phyloP scores from a whole-genome alignment of 2,329 filamentous ascomycete genomes.

The Paecilomyces sp. region DNA sequence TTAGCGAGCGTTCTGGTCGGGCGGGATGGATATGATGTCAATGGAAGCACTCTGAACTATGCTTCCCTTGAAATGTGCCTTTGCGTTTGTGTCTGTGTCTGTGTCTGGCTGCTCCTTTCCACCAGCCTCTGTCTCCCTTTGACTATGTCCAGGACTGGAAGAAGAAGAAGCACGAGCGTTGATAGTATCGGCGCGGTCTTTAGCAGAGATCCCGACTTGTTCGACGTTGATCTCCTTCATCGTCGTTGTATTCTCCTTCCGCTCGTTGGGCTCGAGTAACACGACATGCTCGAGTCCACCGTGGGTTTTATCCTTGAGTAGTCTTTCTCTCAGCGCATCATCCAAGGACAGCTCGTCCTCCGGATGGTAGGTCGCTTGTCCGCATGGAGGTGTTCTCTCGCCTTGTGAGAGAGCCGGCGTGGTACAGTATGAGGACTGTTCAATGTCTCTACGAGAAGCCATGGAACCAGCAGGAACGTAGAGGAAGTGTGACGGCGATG shows the following conservation, averaged over 20 bases:
- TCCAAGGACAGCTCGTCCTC: not conserved
- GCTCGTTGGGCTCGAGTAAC: not conserved
- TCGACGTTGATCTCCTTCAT: not conserved
- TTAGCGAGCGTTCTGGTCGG: not conserved
- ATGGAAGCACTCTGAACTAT: not conserved
- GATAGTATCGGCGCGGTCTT: not conserved
- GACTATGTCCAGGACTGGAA: not conserved
- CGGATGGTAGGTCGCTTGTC: not conserved
- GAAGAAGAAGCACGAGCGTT: not conserved
- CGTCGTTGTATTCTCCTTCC: not conserved
- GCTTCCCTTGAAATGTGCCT: not conserved
- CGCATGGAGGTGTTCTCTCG: not conserved
- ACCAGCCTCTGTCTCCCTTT: not conserved
- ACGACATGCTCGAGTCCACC: not conserved
- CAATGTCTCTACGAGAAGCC: not conserved
- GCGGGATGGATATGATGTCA: not conserved
- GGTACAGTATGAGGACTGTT: not conserved
- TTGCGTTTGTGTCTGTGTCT: not conserved
- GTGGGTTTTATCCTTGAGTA: not conserved
- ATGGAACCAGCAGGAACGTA: not conserved
- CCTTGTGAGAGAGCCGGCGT: not conserved
- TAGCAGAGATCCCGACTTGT: not conserved
- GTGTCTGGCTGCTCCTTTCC: not conserved
- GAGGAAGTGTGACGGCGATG: not conserved
- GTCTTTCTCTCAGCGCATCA: not conserved